Conservation (phyloP, 1,284 basidiomycete species). For the Leccinum pseudoinsigne region DNA sequence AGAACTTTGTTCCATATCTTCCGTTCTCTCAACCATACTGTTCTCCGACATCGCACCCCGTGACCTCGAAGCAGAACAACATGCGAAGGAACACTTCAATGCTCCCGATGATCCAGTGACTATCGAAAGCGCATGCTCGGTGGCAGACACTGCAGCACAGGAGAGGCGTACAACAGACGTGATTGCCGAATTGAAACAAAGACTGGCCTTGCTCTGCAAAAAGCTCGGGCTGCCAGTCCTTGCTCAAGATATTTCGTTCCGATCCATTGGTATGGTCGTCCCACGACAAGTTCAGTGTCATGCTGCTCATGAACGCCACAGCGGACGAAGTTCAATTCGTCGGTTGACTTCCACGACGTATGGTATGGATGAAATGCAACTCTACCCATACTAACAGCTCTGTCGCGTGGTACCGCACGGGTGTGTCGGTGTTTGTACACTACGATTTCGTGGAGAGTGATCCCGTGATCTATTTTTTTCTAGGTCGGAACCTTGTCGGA, state of each 20-base stretch:
- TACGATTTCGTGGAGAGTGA: neutral
- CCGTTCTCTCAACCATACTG: conserved; percentile 54
- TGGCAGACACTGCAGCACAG: conserved; percentile 32
- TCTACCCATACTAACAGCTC: neutral
- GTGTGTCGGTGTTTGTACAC: conserved; percentile 34
- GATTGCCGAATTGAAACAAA: conserved; percentile 41
- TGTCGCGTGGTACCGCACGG: conserved; percentile 9
- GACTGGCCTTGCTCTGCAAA: conserved; percentile 38
- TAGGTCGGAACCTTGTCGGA: conserved; percentile 7
- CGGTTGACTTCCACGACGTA: neutral
- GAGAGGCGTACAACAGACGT: conserved; percentile 41
- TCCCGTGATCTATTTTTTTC: conserved; percentile 6
- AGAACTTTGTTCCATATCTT: conserved; percentile 54
- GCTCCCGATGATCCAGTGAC: conserved; percentile 35
- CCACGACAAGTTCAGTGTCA: neutral
- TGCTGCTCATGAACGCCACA: neutral
- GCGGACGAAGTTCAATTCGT: neutral
- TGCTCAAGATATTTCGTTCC: neutral
- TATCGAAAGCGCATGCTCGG: conserved; percentile 43
- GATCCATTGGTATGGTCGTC: neutral
- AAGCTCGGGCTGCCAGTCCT: conserved; percentile 36
- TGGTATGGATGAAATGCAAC: neutral
- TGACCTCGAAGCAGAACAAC: conserved; percentile 71
- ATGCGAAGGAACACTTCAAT: conserved; percentile 61
- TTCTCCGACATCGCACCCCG: conserved; percentile 67